phyloP scores from a whole-genome alignment of 73 alveolate species.

The Symbiodinium pilosum region DNA sequence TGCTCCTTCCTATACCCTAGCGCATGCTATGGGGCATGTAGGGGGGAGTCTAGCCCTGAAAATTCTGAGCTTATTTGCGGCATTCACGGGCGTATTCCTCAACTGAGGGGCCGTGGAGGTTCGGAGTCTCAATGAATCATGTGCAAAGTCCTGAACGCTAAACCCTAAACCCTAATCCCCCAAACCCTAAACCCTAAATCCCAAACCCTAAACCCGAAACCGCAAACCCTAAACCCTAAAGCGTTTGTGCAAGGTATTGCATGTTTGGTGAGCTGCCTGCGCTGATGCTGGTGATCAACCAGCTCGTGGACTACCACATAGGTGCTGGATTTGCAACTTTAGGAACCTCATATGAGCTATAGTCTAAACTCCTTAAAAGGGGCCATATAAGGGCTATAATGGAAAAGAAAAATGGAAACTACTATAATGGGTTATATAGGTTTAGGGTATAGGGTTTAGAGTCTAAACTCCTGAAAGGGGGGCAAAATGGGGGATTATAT shows the following conservation, averaged over 20 bases:
- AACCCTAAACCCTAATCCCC: not conserved
- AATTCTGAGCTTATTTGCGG: too few species aligned
- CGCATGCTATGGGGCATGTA: not conserved
- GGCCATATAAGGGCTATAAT: too few species aligned
- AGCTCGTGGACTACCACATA: constrained; percentile 84
- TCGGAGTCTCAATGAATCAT: too few species aligned
- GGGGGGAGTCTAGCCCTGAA: too few species aligned
- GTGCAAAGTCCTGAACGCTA: too few species aligned
- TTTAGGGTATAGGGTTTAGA: not conserved
- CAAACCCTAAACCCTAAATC: too few species aligned
- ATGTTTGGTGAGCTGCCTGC: constrained; percentile 82
- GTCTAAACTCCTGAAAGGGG: not conserved
- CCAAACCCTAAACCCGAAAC: too few species aligned
- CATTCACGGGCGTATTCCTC: too few species aligned
- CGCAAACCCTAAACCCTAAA: not conserved
- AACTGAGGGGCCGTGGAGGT: too few species aligned
- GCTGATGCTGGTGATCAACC: constrained; percentile 65
- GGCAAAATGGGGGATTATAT: not conserved
- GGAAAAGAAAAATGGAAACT: not conserved
- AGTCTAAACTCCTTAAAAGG: too few species aligned
- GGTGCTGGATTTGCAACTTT: too few species aligned
- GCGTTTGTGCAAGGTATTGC: not conserved
- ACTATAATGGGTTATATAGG: not conserved
- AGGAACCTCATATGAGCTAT: too few species aligned
- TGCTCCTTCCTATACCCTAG: not conserved